Percentiles rank a stretch among this genome's conserved stretches.
phyloP scores from a whole-genome alignment of 192 early-diverging fungal species.

The Coemansia brasiliensis region DNA sequence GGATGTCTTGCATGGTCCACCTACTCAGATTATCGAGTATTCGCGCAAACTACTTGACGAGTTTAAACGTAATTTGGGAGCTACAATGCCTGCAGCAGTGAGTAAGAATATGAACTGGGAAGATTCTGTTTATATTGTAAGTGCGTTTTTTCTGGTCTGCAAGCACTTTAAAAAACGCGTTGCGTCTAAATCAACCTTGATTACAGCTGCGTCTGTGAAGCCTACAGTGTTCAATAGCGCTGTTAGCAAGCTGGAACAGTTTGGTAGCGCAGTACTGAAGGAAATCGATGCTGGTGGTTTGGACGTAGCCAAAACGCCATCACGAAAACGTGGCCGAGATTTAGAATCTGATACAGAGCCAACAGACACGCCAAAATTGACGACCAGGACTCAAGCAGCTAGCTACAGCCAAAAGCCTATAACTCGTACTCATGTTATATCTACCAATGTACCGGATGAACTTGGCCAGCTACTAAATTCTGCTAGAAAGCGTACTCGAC shows the following conservation, averaged over 20 bases:
- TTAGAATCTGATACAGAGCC: not conserved
- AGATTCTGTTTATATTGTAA: constrained; percentile 43
- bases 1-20: constrained; percentile 43
- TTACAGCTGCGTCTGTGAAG: constrained; percentile 20
- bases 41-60: constrained; percentile 32
- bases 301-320: constrained; percentile 16
- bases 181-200: constrained; percentile 24
- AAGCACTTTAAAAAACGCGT: constrained; percentile 47
- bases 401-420: not conserved
- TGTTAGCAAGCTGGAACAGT: constrained; percentile 28
- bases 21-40: constrained; percentile 25
- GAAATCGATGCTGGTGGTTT: constrained; percentile 16
- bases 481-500: not conserved
- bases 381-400: not conserved
- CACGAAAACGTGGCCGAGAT: constrained; percentile 20
- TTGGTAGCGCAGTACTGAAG: constrained; percentile 20
- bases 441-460: not conserved
- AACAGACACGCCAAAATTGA: not conserved
- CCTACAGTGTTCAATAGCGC: constrained; percentile 25
- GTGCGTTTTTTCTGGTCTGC: constrained; percentile 38
- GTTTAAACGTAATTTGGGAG: constrained; percentile 23
- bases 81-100: constrained; percentile 27
- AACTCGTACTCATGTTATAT: not conserved
- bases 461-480: not conserved
- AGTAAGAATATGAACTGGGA: constrained; percentile 38